Evolutionary conservation across 1,284 basidiomycete species (phyloP).

Genomic region (Takashimella tepidaria): DNA sequence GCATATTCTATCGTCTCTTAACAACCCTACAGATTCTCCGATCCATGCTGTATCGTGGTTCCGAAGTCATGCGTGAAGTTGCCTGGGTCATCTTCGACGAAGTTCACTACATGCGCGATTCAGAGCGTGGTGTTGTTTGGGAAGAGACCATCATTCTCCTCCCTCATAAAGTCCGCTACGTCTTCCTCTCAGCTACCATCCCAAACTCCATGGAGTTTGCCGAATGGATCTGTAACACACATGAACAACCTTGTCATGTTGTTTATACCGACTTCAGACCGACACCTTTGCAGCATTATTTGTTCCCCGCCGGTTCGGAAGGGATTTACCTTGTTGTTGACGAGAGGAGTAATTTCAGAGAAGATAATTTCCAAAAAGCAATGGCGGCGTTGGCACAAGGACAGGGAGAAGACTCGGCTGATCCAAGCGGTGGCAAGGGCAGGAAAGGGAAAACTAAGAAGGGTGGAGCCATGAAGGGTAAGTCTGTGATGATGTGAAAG

Average conservation of each 20-base stretch:
- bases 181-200: slow-evolving; percentile 99
- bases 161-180: slow-evolving; percentile 92
- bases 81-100: slow-evolving; percentile 99
- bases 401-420: slow-evolving; percentile 89
- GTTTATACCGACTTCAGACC: slow-evolving; percentile 99
- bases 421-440: slow-evolving; percentile 71
- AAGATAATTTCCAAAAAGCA: slow-evolving; percentile 96
- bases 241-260: slow-evolving; percentile 97
- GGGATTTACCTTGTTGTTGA: slow-evolving; percentile 98
- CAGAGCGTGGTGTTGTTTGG: slow-evolving; percentile 64
- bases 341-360: slow-evolving; percentile 91
- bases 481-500: slow-evolving; percentile 14
- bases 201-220: slow-evolving; percentile 99
- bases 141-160: slow-evolving; percentile 90
- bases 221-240: slow-evolving; percentile 96
- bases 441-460: slow-evolving; percentile 85
- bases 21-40: slow-evolving; percentile 77
- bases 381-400: slow-evolving; percentile 87
- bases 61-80: slow-evolving; percentile 98
- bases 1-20: no score
- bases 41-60: slow-evolving; percentile 98
- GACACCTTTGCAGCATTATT: slow-evolving; percentile 95
- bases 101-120: slow-evolving; percentile 99
- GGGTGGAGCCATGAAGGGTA: slow-evolving; percentile 85
- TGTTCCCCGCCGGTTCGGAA: slow-evolving; percentile 93